Conservation (phyloP, 1,284 basidiomycete species). For the Tilletia indica region DNA sequence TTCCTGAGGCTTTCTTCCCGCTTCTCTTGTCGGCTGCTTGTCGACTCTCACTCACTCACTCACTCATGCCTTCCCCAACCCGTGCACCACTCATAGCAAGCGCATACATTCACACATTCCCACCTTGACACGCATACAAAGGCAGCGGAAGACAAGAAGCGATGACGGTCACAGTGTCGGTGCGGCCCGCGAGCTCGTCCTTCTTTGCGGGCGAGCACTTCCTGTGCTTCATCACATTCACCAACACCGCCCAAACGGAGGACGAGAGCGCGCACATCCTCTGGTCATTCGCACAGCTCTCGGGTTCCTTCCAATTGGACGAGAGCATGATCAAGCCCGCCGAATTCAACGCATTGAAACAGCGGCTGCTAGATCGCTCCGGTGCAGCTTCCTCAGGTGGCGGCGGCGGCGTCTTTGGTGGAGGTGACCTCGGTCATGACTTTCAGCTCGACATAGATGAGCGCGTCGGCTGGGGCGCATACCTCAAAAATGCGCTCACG, state of each 20-base stretch:
- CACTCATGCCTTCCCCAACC: too few relatives aligned
- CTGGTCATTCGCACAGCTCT: constrained; percentile 79
- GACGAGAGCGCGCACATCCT: constrained; percentile 71
- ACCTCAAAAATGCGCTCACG: constrained; percentile 8
- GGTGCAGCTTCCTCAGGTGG: neutral
- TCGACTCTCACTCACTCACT: too few relatives aligned
- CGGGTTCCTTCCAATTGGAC: constrained; percentile 66
- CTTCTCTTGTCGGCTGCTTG: too few relatives aligned
- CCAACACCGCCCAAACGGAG: constrained; percentile 64
- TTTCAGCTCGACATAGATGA: constrained; percentile 20
- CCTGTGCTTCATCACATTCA: constrained; percentile 78
- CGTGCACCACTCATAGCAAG: too few relatives aligned
- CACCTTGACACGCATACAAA: neutral
- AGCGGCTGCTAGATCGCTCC: constrained; percentile 22
- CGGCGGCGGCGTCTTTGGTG: constrained; percentile 8
- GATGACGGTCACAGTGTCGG: constrained; percentile 56
- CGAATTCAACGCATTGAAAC: constrained; percentile 57
- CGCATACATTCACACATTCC: neutral
- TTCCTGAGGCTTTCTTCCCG: too few relatives aligned
- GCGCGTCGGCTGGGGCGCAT: constrained; percentile 13
- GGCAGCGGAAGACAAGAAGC: neutral
- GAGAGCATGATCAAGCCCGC: constrained; percentile 57
- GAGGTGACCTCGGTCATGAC: constrained; percentile 37
- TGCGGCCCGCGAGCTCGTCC: constrained; percentile 75
- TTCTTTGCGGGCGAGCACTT: constrained; percentile 91